Evolutionary conservation across 164 flowering plant species (phyloP), one percentile per base, ranked within the genome.

Genomic region (Vitis labrusca): DNA sequence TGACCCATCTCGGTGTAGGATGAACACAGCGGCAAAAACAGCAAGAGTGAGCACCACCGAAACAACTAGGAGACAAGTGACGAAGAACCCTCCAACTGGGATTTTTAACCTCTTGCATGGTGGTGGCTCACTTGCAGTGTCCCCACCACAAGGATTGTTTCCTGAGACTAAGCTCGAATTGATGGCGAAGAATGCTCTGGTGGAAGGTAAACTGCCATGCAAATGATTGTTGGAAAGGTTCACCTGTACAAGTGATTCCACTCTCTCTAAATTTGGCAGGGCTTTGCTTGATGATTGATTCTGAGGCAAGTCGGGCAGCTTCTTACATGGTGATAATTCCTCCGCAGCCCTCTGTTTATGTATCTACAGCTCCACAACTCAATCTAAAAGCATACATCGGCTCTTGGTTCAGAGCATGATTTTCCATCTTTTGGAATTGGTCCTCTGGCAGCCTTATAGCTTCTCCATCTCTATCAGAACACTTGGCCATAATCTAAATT

Each of bases 151-250:
- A 8, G 90, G 90, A n/a, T 77, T 59, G 65, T 90, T 94, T 0
- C 93, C 97, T 1, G 75, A 69, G 0, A 94, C 87, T 0, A 89
- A 82, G 65, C 82, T 88, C 0, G 88, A 78, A 48, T 88, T 89
- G 17, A 92, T 88, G 16, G 86, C 88, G 10, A 87, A 73, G 67
- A 94, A 94, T 0, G 88, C 92, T 49, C 85, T 94, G 3, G 92
- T 86, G 5, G 79, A 64, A 9, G 98, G 97, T 50, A 92, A 74
- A 37, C 75, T 69, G 8, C 97, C 97, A 10, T 76, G 81, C 60
- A 94, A 73, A 59, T 78, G 81, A 64, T 92, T 94, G 78, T 89
- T 77, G 2, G 97, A 92, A 54, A 94, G 67, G 66, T 90, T 94
- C 16, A 92, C 85, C 61, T 83, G 75, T 47, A 87, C 86, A 9